A percentile compares a stretch with the other conserved stretches of the same genome.
These are phyloP conservation scores for Rhodotorula kratochvilovae DNA, from an alignment of 768 basidiomycete species.

Conservation along the genomic window DNA sequence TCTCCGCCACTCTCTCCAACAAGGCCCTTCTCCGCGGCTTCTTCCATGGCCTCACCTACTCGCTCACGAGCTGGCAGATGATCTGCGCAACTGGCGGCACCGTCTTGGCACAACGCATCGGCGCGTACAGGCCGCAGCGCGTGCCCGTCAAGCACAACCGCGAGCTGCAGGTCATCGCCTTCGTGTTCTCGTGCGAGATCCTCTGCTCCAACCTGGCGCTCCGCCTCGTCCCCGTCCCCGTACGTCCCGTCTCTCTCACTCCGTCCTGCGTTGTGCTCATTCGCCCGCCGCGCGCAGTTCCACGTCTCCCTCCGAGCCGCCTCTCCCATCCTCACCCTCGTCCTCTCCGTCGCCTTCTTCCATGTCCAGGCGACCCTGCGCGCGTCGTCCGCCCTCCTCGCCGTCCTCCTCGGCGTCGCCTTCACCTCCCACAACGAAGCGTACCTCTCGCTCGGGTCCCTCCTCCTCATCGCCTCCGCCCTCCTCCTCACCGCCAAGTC, in stretches of 20 bases:
- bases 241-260: background rate
- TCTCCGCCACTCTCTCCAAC: slow-evolving; percentile 32
- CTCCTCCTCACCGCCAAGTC: slow-evolving; percentile 33
- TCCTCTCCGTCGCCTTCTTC: slow-evolving; percentile 32
- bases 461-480: slow-evolving; percentile 23
- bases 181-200: slow-evolving; percentile 32
- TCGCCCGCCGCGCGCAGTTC: slow-evolving; percentile 1
- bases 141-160: slow-evolving; percentile 13
- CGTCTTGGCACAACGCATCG: slow-evolving; percentile 21
- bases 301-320: slow-evolving; percentile 36
- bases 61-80: slow-evolving; percentile 28
- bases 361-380: slow-evolving; percentile 10
- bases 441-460: slow-evolving; percentile 16
- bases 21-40: slow-evolving; percentile 32
- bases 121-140: slow-evolving; percentile 21
- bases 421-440: slow-evolving; percentile 31
- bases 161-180: slow-evolving; percentile 11
- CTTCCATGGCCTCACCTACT: slow-evolving; percentile 30
- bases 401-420: slow-evolving; percentile 32
- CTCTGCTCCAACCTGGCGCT: slow-evolving; percentile 23
- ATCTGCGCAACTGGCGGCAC: slow-evolving; percentile 28
- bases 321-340: slow-evolving; percentile 33
- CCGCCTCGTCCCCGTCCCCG: slow-evolving; percentile 28
- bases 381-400: slow-evolving; percentile 25
- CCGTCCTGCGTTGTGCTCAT: background rate